These are phyloP conservation scores for Geosiphon pyriformis DNA, from an alignment of 192 early-diverging fungal species.

Conservation along the genomic window DNA sequence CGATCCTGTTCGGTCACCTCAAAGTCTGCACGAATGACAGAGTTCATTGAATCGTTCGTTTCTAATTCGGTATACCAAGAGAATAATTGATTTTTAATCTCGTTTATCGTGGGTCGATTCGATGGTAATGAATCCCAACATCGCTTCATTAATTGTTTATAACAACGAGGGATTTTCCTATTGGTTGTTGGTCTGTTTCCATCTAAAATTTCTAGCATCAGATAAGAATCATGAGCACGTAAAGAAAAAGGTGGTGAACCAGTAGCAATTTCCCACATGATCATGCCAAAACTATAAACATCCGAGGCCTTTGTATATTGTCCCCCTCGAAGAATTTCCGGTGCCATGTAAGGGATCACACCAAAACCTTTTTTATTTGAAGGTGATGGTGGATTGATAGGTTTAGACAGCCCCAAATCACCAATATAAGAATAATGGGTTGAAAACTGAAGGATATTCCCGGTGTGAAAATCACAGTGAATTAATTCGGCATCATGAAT, in stretches of 20 bases:
- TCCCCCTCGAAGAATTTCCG: constrained; percentile 2
- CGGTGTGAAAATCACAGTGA: constrained; percentile 20
- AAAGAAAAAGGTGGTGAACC: constrained; percentile 31
- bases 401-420: constrained; percentile 12
- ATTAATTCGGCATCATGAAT: constrained; percentile 8
- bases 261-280: constrained; percentile 35
- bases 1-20: not conserved
- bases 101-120: constrained; percentile 24
- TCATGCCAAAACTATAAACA: constrained; percentile 33
- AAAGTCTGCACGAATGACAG: not conserved
- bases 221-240: constrained; percentile 31
- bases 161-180: constrained; percentile 27
- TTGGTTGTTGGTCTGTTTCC: constrained; percentile 31
- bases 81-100: constrained; percentile 21
- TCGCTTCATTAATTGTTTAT: constrained; percentile 29
- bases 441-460: constrained; percentile 12
- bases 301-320: constrained; percentile 18
- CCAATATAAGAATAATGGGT: not conserved
- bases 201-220: constrained; percentile 34
- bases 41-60: not conserved
- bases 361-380: not conserved
- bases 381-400: not conserved
- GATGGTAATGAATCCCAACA: constrained; percentile 33
- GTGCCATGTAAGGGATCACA: constrained; percentile 7
- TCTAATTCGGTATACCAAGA: not conserved